Evolutionary conservation across 148 eudicot species (phyloP), one percentile per base, ranked within the genome.

Genomic region (Vaccinium myrtillus): DNA sequence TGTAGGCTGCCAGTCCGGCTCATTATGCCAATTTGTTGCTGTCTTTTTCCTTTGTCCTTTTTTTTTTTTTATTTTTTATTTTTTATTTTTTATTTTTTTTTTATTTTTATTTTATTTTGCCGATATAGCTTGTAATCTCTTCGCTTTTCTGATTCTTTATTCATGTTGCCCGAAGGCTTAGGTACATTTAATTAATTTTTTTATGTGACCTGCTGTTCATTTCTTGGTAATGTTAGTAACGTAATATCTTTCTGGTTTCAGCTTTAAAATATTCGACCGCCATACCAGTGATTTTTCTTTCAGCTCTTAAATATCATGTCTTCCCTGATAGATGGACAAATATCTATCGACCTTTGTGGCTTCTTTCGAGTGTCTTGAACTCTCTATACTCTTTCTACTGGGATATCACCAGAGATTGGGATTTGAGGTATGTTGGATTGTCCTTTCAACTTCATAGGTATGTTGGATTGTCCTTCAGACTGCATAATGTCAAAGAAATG

Each of bases 201-300:
- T 65, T 65, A 10, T 23, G 71, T 30, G 11, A 65, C 32, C 32
- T 65, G 71, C 14, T 65, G 14, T 10, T 82, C 36, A 1, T 71
- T 25, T 30, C 18, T 73, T 39, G 53, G 67, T 27, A 50, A 8
- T 55, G 39, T 5, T 78, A 81, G 7, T 89, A 83, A 90, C 77
- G 25, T 8, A 49, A 25, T 81, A 63, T 76, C 23, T 54, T 75
- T 76, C 43, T 88, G 61, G 74, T 92, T 86, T 89, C 99, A 97
- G 99, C 99, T 83, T 88, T 97, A 76, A 97, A 97, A 87, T 97
- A 97, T 87, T 94, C 98, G n/a, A 97, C 99, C 5, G 99, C 98
- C 58, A 90, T 97, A 78, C 98, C 98, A 12, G 98, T 97, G 85
- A 97, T 97, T 82, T 95, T 95, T 82, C 98, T 97, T 73, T 97